phyloP scores from a whole-genome alignment of 805 yeast species.

The Debaryomyces prosopidis region DNA sequence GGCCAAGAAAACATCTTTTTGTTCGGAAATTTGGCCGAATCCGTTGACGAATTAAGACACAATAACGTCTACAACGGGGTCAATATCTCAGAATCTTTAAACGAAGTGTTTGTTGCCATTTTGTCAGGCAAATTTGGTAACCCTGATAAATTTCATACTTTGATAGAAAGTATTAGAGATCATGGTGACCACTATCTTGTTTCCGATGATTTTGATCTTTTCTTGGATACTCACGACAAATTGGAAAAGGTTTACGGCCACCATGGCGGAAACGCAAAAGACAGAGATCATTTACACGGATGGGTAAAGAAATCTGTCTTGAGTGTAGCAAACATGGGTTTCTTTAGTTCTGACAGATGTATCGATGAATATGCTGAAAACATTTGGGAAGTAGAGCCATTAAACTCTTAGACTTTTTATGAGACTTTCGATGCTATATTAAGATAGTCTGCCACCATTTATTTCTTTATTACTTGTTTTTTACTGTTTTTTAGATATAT shows the following conservation, averaged over 20 bases:
- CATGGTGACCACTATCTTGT: constrained; percentile 89
- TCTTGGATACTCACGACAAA: constrained; percentile 74
- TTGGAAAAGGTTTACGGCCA: constrained; percentile 70
- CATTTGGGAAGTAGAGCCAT: constrained; percentile 90
- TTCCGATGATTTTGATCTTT: constrained; percentile 85
- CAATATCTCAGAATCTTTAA: constrained; percentile 58
- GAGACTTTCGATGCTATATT: too few relatives aligned
- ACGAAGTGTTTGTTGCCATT: constrained; percentile 63
- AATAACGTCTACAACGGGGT: constrained; percentile 66
- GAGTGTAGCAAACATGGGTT: constrained; percentile 91
- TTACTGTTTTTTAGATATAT: too few relatives aligned
- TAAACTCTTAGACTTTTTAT: constrained; percentile 19
- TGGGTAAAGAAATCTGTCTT: constrained; percentile 79
- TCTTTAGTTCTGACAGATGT: constrained; percentile 88
- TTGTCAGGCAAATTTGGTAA: constrained; percentile 74
- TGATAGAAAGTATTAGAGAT: constrained; percentile 65
- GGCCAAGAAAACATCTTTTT: constrained; percentile 92
- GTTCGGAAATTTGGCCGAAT: constrained; percentile 88
- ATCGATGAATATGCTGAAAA: constrained; percentile 89
- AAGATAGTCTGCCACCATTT: too few relatives aligned
- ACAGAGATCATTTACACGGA: constrained; percentile 52
- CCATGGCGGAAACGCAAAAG: constrained; percentile 41
- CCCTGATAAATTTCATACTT: constrained; percentile 60
- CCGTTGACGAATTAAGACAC: constrained; percentile 82
- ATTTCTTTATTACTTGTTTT: too few relatives aligned